phyloP scores from a whole-genome alignment of 371 early-diverging fungal species.

The Fennellomyces sp. region DNA sequence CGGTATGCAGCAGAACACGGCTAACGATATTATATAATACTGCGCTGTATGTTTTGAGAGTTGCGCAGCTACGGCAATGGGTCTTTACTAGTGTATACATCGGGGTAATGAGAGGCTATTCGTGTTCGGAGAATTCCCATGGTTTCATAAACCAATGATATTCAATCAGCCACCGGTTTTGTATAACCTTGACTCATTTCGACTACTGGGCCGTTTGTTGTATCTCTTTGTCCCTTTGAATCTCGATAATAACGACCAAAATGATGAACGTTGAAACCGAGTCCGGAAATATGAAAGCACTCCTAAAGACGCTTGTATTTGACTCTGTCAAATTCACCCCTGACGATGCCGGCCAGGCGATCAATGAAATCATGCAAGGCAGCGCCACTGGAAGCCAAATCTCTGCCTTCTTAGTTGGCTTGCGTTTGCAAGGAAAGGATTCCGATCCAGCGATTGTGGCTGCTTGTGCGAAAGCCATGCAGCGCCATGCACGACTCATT shows the following conservation, averaged over 20 bases:
- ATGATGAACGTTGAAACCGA: not conserved
- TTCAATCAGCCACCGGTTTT: too few species aligned
- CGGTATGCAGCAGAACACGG: conserved; percentile 3
- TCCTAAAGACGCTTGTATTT: conserved; percentile 65
- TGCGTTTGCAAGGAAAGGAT: conserved; percentile 75
- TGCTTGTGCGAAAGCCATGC: conserved; percentile 72
- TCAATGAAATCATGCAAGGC: conserved; percentile 79
- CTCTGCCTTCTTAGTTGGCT: conserved; percentile 80
- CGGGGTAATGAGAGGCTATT: too few species aligned
- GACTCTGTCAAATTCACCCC: conserved; percentile 70
- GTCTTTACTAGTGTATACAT: too few species aligned
- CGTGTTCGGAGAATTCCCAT: not conserved
- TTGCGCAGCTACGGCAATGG: too few species aligned
- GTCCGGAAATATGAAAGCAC: conserved; percentile 38
- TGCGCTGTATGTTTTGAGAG: too few species aligned
- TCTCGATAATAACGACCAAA: not conserved
- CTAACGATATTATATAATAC: too few species aligned
- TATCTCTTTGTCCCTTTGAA: not conserved
- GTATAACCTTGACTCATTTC: not conserved
- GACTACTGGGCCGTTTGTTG: not conserved
- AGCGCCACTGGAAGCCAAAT: conserved; percentile 81
- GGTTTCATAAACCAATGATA: not conserved
- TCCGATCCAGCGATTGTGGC: conserved; percentile 80
- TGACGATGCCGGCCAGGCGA: conserved; percentile 63
- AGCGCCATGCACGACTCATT: conserved; percentile 59